These are phyloP conservation scores for Tetraselmis striata DNA, from an alignment of 139 green algal species.

Conservation along the genomic window DNA sequence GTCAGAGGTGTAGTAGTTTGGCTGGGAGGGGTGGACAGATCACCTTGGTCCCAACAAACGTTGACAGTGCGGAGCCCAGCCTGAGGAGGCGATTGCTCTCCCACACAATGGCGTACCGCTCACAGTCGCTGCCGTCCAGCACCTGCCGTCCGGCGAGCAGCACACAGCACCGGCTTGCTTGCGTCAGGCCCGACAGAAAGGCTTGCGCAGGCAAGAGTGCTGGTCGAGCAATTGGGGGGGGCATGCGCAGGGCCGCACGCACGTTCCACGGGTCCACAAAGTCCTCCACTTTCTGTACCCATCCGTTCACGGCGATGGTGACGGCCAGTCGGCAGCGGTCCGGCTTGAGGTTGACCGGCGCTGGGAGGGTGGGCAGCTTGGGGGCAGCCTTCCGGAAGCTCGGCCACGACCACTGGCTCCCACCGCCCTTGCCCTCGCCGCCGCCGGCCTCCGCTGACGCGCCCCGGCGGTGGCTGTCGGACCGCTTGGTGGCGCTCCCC, in stretches of 20 bases:
- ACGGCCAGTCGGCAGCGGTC: slow-evolving; percentile 24
- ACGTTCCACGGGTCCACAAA: slow-evolving; percentile 52
- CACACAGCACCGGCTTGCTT: too few relatives aligned
- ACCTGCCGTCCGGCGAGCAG: neutral
- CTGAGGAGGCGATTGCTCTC: slow-evolving; percentile 53
- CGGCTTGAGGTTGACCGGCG: neutral
- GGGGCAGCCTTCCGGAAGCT: neutral
- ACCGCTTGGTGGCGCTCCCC: too few relatives aligned
- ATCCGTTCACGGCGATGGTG: slow-evolving; percentile 60
- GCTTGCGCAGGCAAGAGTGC: too few relatives aligned
- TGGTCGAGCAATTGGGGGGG: too few relatives aligned
- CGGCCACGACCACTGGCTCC: neutral
- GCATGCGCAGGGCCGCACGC: neutral
- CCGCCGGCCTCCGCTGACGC: neutral
- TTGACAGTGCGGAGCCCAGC: slow-evolving; percentile 31
- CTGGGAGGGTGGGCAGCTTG: neutral
- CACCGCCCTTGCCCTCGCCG: slow-evolving; percentile 6
- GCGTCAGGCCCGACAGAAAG: too few relatives aligned
- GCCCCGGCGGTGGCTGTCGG: too few relatives aligned
- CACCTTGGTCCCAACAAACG: slow-evolving; percentile 38
- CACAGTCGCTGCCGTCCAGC: neutral
- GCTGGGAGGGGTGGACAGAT: too few relatives aligned
- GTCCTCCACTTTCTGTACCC: slow-evolving; percentile 43
- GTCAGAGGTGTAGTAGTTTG: too few relatives aligned
- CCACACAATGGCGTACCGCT: slow-evolving; percentile 59